Evolutionary conservation across 345 rosid species (phyloP).

Genomic region (Lumnitzera littorea): DNA sequence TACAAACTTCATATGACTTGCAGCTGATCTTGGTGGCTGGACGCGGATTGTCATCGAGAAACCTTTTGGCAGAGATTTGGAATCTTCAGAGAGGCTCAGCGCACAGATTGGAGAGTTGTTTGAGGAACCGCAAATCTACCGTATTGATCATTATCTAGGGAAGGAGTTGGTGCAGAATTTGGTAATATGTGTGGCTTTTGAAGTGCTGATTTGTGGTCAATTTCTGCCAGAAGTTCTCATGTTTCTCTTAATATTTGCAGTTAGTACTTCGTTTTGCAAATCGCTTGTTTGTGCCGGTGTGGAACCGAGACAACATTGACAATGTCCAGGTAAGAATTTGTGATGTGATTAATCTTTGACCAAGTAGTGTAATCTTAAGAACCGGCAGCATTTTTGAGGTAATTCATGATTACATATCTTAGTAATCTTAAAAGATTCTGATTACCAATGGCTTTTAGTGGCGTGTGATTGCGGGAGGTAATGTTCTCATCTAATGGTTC

Average conservation of each 20-base stretch:
- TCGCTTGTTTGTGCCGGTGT: conserved; percentile 89
- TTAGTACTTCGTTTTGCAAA: conserved; percentile 96
- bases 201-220: conserved; percentile 7
- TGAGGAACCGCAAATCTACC: conserved; percentile 85
- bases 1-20: neutral
- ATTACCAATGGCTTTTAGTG: too few relatives aligned
- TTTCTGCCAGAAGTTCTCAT: conserved; percentile 5
- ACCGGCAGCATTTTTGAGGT: too few relatives aligned
- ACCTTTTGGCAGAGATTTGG: conserved; percentile 89
- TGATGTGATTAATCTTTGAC: too few relatives aligned
- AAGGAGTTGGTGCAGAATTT: conserved; percentile 96
- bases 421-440: too few relatives aligned
- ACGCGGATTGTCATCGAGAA: conserved; percentile 93
- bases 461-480: too few relatives aligned
- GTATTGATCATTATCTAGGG: conserved; percentile 94
- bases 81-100: conserved; percentile 83
- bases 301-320: conserved; percentile 95
- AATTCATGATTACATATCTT: too few relatives aligned
- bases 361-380: too few relatives aligned
- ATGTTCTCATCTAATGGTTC: too few relatives aligned
- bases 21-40: conserved; percentile 97
- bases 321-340: conserved; percentile 74
- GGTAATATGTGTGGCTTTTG: conserved; percentile 28
- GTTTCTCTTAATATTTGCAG: conserved; percentile 26
- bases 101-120: conserved; percentile 84